A percentile compares a stretch with the other conserved stretches of the same genome.
These are phyloP conservation scores for Geotrichum reessii DNA, from an alignment of 1,139 yeast genomes.

Conservation along the genomic window DNA sequence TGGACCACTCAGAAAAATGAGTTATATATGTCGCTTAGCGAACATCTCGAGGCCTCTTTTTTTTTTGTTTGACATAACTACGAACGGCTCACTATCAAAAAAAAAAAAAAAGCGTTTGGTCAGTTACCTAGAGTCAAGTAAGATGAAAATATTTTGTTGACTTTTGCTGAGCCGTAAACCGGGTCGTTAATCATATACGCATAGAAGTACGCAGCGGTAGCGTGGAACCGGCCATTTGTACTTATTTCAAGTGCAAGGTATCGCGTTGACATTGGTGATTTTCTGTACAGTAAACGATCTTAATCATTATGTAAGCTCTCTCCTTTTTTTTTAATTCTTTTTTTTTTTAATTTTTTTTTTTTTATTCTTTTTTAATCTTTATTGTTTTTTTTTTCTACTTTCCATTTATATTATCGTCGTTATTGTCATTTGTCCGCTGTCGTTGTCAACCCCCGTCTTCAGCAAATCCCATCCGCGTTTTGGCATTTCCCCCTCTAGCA, in stretches of 20 bases:
- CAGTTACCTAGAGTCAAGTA: neutral
- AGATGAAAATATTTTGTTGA: neutral
- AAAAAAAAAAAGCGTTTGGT: no score
- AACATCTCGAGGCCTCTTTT: neutral
- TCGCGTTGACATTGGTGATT: slow-evolving; percentile 5
- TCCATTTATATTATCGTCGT: neutral
- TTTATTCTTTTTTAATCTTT: neutral
- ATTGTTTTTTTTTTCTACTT: neutral
- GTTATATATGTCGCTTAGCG: neutral
- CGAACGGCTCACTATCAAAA: no score
- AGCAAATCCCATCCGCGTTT: neutral
- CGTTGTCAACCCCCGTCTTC: neutral
- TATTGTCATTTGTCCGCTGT: neutral
- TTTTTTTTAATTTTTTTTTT: neutral
- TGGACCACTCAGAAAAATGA: neutral
- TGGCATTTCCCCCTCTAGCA: neutral
- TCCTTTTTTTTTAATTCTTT: neutral
- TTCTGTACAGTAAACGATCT: neutral
- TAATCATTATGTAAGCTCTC: neutral
- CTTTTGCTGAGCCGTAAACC: neutral
- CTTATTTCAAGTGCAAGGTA: neutral
- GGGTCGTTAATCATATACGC: neutral
- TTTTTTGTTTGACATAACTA: neutral
- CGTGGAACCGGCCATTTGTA: neutral
- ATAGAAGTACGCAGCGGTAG: neutral